Evolutionary conservation across 2,329 filamentous ascomycete species (phyloP), one percentile per base, ranked within the genome.

Genomic region (Nemania diffusa): DNA sequence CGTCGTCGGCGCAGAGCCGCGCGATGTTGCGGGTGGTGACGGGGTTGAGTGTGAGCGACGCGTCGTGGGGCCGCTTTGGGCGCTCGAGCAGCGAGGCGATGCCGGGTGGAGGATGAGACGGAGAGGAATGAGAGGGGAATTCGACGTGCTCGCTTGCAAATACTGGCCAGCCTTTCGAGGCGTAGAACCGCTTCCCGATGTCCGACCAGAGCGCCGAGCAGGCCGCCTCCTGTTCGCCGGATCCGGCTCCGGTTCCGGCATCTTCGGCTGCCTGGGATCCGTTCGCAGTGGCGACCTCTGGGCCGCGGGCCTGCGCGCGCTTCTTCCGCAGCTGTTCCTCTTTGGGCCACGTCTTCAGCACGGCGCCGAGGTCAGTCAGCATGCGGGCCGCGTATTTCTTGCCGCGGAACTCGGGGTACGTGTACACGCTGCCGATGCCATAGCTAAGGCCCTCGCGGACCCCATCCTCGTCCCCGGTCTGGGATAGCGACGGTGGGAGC

Each of bases 151-250:
- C 84, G 65, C 92, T 95, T 22, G 87, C 84, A 73, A 91, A 94
- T 0, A 89, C 85, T 56, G 88, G 84, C 94, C 94, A 97, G 52
- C 93, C 93, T 70, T 88, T 84, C 34, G 83, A 84, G 3, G 91
- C 87, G 80, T 97, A 97, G 79, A 94, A 97, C 44, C 83, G 82
- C 82, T 93, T 91, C 22, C 94, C 93, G 70, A 97, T 94, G 74
- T 97, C 93, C 8, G 93, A 97, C 79, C 90, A 97, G 8, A 97
- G 84, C 7, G 97, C 87, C 0, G 92, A 94, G 78, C 95, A 96
- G 15, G 88, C 75, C 42, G 70, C 74, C 57, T 69, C 72, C 48
- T 80, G 72, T 5, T 46, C 8, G 6, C 17, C 15, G 46, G 46
- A 9, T 9, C 8, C 42, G 27, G 44, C 51, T 5, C 64, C 2